Conservation (phyloP, 2,329 filamentous ascomycete genomes). For the Clarireedia monteithiana region DNA sequence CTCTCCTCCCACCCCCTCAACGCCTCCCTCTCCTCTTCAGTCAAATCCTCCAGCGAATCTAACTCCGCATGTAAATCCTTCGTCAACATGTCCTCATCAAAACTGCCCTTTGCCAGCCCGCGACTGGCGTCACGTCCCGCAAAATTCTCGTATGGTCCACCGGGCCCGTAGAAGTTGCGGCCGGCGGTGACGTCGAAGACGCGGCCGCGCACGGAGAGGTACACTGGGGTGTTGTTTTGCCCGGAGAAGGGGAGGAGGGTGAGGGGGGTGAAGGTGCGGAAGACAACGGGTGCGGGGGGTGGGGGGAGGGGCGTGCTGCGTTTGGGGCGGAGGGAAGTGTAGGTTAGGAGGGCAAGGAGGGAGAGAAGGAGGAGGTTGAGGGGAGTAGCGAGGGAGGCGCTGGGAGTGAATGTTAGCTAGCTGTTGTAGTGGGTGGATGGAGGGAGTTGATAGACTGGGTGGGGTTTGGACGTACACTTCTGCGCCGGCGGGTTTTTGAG, state of each 20-base stretch:
- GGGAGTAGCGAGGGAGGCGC: slow-evolving; percentile 38
- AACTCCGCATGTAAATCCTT: slow-evolving; percentile 79
- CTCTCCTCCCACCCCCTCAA: slow-evolving; percentile 87
- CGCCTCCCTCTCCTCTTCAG: slow-evolving; percentile 70
- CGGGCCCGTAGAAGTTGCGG: slow-evolving; percentile 91
- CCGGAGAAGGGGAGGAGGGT: slow-evolving; percentile 86
- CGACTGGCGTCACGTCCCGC: slow-evolving; percentile 85
- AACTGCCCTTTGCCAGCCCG: slow-evolving; percentile 83
- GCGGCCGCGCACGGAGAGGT: slow-evolving; percentile 81
- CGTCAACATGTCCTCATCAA: slow-evolving; percentile 92
- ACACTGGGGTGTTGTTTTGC: slow-evolving; percentile 64
- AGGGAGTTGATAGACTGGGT: too few species aligned
- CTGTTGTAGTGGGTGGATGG: background rate
- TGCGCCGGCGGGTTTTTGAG: slow-evolving; percentile 16
- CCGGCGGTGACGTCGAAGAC: slow-evolving; percentile 87
- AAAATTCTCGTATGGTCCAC: slow-evolving; percentile 93
- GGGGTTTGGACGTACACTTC: slow-evolving; percentile 24
- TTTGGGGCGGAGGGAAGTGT: slow-evolving; percentile 44
- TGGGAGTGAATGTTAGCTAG: slow-evolving; percentile 5
- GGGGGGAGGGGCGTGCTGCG: slow-evolving; percentile 41
- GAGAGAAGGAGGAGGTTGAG: slow-evolving; percentile 54
- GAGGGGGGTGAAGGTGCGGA: slow-evolving; percentile 64
- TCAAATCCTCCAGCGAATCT: slow-evolving; percentile 66
- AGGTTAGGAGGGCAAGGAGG: slow-evolving; percentile 50
- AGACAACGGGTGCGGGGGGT: slow-evolving; percentile 51